phyloP scores from a whole-genome alignment of 257 asterid genomes.

The Fraxinus anomala region DNA sequence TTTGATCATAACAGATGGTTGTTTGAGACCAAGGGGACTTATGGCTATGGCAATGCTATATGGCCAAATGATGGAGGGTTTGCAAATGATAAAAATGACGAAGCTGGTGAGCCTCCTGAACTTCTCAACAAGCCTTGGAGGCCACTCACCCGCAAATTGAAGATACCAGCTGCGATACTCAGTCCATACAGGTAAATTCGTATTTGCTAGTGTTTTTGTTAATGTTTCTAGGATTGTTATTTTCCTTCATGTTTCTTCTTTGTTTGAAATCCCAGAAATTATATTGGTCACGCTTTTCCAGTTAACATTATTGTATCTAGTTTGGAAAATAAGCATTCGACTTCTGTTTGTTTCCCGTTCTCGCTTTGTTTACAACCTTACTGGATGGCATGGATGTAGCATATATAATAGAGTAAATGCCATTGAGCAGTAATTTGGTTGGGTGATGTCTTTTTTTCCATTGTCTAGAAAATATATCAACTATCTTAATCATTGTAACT shows the following conservation, averaged over 20 bases:
- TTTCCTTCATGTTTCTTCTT: background rate
- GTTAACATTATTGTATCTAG: background rate
- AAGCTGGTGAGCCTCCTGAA: slow-evolving; percentile 16
- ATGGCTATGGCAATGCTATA: slow-evolving; percentile 28
- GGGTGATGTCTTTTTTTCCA: background rate
- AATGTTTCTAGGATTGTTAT: background rate
- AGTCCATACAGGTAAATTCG: slow-evolving; percentile 21
- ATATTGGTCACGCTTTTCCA: background rate
- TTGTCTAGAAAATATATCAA: background rate
- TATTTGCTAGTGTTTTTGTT: background rate
- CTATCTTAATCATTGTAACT: background rate
- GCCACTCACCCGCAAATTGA: slow-evolving; percentile 22
- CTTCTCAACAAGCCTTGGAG: slow-evolving; percentile 26
- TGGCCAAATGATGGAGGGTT: slow-evolving; percentile 23
- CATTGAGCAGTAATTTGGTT: background rate
- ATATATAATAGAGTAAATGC: background rate
- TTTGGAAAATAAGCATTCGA: background rate
- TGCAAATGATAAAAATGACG: slow-evolving; percentile 1
- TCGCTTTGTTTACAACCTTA: background rate
- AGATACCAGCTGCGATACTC: slow-evolving; percentile 20
- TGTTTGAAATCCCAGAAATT: background rate
- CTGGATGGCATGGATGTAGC: background rate
- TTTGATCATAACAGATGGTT: slow-evolving; percentile 25
- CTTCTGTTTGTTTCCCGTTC: background rate
- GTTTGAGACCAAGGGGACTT: slow-evolving; percentile 26